phyloP scores from a whole-genome alignment of 2,329 filamentous ascomycete species.

The Aspergillus brasiliensis region DNA sequence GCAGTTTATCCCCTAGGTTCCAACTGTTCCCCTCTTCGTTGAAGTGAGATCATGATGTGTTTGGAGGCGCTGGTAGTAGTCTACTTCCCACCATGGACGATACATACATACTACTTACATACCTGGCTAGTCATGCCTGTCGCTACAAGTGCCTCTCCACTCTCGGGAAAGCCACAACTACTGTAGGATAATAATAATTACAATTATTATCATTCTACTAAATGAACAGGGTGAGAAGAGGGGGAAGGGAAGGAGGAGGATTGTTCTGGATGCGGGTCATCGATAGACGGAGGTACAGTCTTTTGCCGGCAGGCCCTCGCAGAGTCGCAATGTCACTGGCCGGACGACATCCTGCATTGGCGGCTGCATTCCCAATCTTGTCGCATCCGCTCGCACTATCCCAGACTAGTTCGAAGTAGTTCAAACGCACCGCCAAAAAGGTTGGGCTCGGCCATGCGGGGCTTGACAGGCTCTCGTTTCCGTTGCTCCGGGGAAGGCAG shows the following conservation, averaged over 20 bases:
- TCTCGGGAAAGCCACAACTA: not conserved
- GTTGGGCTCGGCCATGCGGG: slow-evolving; percentile 38
- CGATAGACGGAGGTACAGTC: slow-evolving; percentile 1
- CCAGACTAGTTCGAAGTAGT: not conserved
- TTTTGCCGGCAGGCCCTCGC: not conserved
- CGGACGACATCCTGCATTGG: slow-evolving; percentile 5
- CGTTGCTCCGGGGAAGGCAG: slow-evolving; percentile 38
- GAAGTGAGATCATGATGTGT: not conserved
- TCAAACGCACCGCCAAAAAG: slow-evolving; percentile 18
- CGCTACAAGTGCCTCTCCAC: not conserved
- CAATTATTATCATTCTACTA: no score
- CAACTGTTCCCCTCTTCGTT: not conserved
- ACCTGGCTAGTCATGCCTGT: no score
- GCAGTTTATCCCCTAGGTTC: not conserved
- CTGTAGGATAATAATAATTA: not conserved
- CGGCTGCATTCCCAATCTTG: not conserved
- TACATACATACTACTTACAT: not conserved
- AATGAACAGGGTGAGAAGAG: no score
- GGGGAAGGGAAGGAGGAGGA: not conserved
- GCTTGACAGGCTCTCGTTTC: slow-evolving; percentile 30
- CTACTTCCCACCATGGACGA: not conserved
- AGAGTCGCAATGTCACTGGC: not conserved
- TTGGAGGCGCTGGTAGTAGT: not conserved
- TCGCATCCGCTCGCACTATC: not conserved
- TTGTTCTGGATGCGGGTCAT: not conserved